Evolutionary conservation across 2,329 filamentous ascomycete genomes (phyloP).

Genomic region (Botrytis aclada): DNA sequence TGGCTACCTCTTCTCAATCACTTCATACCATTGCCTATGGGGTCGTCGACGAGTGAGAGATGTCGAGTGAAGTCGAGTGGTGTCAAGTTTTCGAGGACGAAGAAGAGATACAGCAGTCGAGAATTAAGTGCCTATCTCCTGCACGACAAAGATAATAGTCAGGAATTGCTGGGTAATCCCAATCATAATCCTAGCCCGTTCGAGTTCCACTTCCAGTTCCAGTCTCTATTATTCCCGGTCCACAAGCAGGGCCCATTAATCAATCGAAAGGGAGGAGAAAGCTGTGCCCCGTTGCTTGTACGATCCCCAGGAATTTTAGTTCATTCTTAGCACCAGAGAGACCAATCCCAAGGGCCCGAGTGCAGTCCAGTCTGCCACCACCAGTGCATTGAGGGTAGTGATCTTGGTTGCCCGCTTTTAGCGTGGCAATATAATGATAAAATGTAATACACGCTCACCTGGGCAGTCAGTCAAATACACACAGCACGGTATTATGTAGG

Average conservation of each 20-base stretch:
- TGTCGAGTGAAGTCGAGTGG: neutral
- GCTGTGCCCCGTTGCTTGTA: constrained; percentile 13
- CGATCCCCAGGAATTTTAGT: constrained; percentile 13
- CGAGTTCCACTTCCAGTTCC: neutral
- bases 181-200: neutral
- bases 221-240: neutral
- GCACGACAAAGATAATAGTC: constrained; percentile 1
- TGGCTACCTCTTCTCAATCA: neutral
- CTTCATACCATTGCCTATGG: neutral
- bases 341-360: constrained; percentile 13
- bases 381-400: neutral
- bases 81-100: constrained; percentile 12
- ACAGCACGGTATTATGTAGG: neutral
- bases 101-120: neutral
- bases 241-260: neutral
- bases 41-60: neutral
- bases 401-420: constrained; percentile 13
- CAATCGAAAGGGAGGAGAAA: constrained; percentile 13
- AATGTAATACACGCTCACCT: neutral
- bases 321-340: neutral
- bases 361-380: constrained; percentile 5
- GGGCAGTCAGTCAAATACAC: neutral
- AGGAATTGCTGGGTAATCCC: constrained; percentile 2
- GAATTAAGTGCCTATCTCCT: neutral
- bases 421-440: constrained; percentile 4